phyloP scores from a whole-genome alignment of 2,329 filamentous ascomycete species.

The Hypoxylon sp. region DNA sequence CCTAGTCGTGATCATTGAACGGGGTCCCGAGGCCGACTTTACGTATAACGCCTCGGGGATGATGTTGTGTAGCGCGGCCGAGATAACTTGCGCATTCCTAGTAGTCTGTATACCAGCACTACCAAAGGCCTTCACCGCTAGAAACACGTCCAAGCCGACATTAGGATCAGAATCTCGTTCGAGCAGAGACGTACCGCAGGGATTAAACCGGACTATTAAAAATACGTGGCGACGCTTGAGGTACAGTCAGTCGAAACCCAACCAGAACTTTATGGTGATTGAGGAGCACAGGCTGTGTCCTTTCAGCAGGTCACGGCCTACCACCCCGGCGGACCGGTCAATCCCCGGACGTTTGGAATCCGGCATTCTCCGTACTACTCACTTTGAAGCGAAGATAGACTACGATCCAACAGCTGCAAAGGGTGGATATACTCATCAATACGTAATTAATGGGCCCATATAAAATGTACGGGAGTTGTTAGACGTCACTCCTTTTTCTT shows the following conservation, averaged over 20 bases:
- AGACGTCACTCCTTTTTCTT: not conserved
- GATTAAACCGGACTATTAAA: not conserved
- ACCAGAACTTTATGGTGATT: not conserved
- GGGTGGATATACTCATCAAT: not conserved
- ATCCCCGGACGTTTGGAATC: not conserved
- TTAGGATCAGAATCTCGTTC: not conserved
- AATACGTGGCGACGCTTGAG: conserved; percentile 3
- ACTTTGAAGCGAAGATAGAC: conserved; percentile 1
- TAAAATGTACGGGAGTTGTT: not conserved
- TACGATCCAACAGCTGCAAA: not conserved
- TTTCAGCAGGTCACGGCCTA: too few relatives aligned
- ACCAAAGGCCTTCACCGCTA: conserved; percentile 4
- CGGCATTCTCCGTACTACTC: conserved; percentile 5
- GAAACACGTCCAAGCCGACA: not conserved
- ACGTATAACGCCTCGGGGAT: not conserved
- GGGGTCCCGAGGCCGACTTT: not conserved
- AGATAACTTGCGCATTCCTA: conserved; percentile 5
- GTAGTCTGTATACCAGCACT: conserved; percentile 9
- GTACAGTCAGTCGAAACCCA: not conserved
- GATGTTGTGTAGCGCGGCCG: not conserved
- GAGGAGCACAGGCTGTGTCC: not conserved
- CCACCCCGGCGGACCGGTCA: not conserved
- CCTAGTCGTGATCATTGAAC: not conserved
- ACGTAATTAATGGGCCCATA: not conserved
- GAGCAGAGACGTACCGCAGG: not conserved